Base-by-base conservation (phyloP, 1,139 yeast species). In the Lodderomyces metapsilosis region DNA sequence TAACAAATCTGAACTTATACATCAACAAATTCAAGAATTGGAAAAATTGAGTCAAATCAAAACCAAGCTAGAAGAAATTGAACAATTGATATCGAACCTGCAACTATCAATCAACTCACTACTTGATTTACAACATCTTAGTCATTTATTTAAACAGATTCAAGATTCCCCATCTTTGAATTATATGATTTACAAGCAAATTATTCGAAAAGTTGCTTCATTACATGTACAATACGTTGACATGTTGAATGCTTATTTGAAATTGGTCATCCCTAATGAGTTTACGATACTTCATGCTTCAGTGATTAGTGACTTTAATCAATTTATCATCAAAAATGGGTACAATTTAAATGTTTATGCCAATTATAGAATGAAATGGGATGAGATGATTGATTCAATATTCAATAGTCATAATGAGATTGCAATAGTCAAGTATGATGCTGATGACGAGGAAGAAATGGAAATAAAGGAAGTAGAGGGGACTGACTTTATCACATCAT, bases 21-120 rank as follows among this genome's bases (percentile, higher is more conserved):
- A 54, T 4, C 38, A 36, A 6, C 50, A 45, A 20, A 47, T 61
- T 24, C 43, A 39, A 5, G 43, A 49, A n/a, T 51, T 64, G 41
- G 56, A 57, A 24, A 50, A 48, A 21, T 49, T 64, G 22, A 56
- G 59, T 59, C 49, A 52, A 6, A 44, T 62, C 8, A 53, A 52
- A 28, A 57, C 53, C 3, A 46, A 58, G 9, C 41, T 60, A 4
- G 44, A 49, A 10, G 66, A 64, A 41, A 56, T 58, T 13, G 54
- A 54, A 31, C 34, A 41, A 8, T 44, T 48, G 39, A 37, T 43
- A 36, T 6, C 18, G 5, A 45, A 36, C 25, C 51, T 46, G 32
- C 37, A 43, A 7, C 51, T 45, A 9, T 34, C 43, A 17, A 34
- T 43, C 13, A 37, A 34, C 11, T 42, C 44, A 36, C 36, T 51